Evolutionary conservation across 2,329 filamentous ascomycete species (phyloP).

Genomic region (Didymella exigua): DNA sequence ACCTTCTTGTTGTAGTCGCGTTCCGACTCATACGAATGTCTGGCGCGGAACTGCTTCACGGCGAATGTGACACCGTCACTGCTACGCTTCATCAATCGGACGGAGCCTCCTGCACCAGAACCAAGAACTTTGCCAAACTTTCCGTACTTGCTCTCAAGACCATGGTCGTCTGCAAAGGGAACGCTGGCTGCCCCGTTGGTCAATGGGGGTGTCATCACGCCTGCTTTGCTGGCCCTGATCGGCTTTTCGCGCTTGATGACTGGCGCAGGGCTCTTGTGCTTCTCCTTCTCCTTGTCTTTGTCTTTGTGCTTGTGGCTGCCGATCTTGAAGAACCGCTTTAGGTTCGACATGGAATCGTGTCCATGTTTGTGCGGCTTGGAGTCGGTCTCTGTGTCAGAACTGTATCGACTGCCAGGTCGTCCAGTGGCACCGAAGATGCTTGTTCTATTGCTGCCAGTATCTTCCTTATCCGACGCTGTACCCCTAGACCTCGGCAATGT

Average conservation of each 20-base stretch:
- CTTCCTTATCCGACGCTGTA: conserved; percentile 46
- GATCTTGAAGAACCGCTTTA: conserved; percentile 96
- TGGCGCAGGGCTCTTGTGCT: conserved; percentile 68
- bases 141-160: conserved; percentile 87
- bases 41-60: conserved; percentile 93
- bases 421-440: conserved; percentile 60
- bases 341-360: conserved; percentile 85
- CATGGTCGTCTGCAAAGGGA: conserved; percentile 94
- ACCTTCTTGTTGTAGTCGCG: conserved; percentile 98
- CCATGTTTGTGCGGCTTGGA: conserved; percentile 50
- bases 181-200: conserved; percentile 53
- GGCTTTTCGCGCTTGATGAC: conserved; percentile 60
- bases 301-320: conserved; percentile 67
- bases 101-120: conserved; percentile 91
- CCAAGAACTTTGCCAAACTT: conserved; percentile 94
- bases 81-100: conserved; percentile 89
- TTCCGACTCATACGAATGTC: conserved; percentile 90
- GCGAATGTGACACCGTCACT: conserved; percentile 94
- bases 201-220: conserved; percentile 47
- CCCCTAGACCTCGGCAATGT: conserved; percentile 54
- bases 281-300: conserved; percentile 47
- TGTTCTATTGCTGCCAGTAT: conserved; percentile 55
- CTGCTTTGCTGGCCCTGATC: conserved; percentile 53
- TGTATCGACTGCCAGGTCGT: conserved; percentile 57
- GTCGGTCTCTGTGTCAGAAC: conserved; percentile 48